phyloP scores from a whole-genome alignment of 345 rosid genomes.

The Garcia nutans region DNA sequence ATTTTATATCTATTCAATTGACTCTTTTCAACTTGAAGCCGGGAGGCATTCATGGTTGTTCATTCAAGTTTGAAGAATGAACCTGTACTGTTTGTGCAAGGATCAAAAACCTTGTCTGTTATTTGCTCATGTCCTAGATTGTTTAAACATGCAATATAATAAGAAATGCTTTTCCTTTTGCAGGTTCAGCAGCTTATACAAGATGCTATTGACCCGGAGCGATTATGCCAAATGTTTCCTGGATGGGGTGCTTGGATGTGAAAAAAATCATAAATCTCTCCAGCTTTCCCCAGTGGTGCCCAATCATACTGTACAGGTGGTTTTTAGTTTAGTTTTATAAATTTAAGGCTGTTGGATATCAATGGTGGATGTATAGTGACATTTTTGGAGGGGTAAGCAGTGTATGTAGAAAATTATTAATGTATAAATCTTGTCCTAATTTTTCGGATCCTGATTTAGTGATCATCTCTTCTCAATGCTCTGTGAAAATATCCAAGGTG shows the following conservation, averaged over 20 bases:
- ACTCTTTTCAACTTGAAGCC: background rate
- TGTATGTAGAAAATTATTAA: background rate
- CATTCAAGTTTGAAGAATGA: background rate
- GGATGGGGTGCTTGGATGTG: constrained; percentile 98
- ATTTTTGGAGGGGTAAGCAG: background rate
- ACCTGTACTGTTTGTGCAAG: background rate
- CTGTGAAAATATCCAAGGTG: no score
- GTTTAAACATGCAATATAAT: background rate
- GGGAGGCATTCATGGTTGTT: background rate
- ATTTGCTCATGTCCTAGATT: background rate
- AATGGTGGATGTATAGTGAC: background rate
- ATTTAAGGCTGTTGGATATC: background rate
- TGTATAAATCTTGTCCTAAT: background rate
- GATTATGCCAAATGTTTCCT: constrained; percentile 81
- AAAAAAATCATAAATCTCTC: background rate
- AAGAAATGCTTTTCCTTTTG: background rate
- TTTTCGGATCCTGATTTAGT: no score
- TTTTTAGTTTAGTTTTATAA: background rate
- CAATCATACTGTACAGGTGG: constrained; percentile 20
- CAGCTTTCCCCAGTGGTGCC: background rate
- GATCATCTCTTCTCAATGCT: no score
- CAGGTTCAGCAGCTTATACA: constrained; percentile 95
- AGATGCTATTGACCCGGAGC: constrained; percentile 85
- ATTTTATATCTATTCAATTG: background rate
- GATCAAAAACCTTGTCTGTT: background rate